Base-by-base conservation (phyloP, 768 basidiomycete species). In the Tephrocybe sp. region DNA sequence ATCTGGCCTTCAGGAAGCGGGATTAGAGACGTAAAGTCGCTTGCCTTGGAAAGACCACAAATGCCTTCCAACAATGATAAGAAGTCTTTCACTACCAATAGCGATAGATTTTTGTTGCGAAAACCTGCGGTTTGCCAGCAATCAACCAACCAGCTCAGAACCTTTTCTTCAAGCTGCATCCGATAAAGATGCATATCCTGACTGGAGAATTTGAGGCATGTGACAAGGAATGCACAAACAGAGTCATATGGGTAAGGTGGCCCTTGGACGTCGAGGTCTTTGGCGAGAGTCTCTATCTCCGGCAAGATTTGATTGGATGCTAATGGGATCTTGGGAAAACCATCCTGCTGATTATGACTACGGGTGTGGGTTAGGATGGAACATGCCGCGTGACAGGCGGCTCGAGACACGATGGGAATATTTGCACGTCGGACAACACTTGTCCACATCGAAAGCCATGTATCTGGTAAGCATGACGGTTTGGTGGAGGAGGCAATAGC, bases 221-320 rank as follows among this genome's bases (percentile, higher is more conserved):
- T 72, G 5, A 79, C 70, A 40, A 98, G 73, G 63, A 98, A 92
- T 50, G 75, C 72, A 72, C 95, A 97, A 34, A 96, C 92, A 1
- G 95, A 84, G 62, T 99, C 97, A 60, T 79, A 89, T 0, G 94
- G 92, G 60, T 81, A 85, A 12, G 83, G 71, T 2, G 95, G 94
- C 0, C 94, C 95, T 68, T 98, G 96, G 13, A 97, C 79, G 56
- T 92, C 87, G 51, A 99, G 73, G 55, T 96, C 91, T 54, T 85
- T 86, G 1, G 84, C 79, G 41, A 98, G 72, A 0, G 76, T 73
- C 62, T 93, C 92, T 42, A 98, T 83, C 63, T 95, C 92, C 2
- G 69, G 60, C 12, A 89, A 72, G 39, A 87, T 69, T 12, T 78
- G 78, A 33, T 83, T 80, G 12, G 80, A 67, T 3, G 80, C 73